Base-by-base conservation (phyloP, 1,139 yeast species). In the Nakaseomyces nivariensis region DNA sequence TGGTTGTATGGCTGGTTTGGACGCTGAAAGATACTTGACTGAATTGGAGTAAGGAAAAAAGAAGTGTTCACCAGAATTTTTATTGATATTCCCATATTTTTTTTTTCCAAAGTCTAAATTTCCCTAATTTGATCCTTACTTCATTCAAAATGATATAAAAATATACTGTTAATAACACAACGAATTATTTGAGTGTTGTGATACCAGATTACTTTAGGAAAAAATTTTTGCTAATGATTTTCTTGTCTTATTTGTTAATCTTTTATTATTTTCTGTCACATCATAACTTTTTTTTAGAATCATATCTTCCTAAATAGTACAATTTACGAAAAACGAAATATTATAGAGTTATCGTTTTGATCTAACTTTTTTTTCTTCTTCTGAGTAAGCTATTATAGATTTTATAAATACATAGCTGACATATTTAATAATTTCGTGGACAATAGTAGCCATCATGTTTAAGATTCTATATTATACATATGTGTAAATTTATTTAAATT, bases 1-100 rank as follows among this genome's bases (percentile, higher is more conserved):
- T 57, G 99, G 99, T 56, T 92, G 98, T 77, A 92, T 90, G 97
- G 99, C 99, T 61, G 99, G 96, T 55, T 78, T 94, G 58, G 98
- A 92, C 66, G 88, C 94, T 64, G 97, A 90, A 74, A 83, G 79
- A 70, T 85, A 77, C 68, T 70, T 90, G 58, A 74, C 90, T 49
- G 92, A 87, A 65, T 76, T 76, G 62, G 90, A 82, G 60, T 70
- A 66, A 45, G 10, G 8, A 17, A 17, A 17, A 17, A 17, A 17
- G 22, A 13, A 7, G 11, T 37, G 13, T 22, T 17, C 11, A 9
- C 40, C 7, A 13, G 10, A 25, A 9, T 37, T n/a, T 13, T 17
- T 37, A 33, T 17, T 38, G 42, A 38, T 38, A 38, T 38, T 38
- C 42, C 31, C 29, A 17, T 38, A 7, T 13, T 9, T 9, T 29